A percentile compares a stretch with the other conserved stretches of the same genome.
phyloP scores from a whole-genome alignment of 371 early-diverging fungal species.

The Apophysomyces sp. region DNA sequence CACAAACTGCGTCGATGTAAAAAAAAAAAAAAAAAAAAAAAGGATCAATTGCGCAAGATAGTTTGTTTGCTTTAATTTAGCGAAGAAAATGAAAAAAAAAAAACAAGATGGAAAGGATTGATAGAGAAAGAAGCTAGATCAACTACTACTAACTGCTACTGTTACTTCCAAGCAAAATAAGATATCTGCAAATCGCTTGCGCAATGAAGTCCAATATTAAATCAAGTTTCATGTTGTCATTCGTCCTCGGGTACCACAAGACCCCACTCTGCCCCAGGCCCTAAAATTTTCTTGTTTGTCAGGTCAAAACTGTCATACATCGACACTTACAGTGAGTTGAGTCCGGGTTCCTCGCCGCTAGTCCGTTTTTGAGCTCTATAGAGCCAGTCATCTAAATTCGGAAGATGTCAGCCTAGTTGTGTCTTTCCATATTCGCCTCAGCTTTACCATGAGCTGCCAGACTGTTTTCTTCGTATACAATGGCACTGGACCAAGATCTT shows the following conservation, averaged over 20 bases:
- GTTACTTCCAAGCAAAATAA: background rate
- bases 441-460: background rate
- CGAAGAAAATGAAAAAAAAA: background rate
- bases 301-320: background rate
- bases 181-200: background rate
- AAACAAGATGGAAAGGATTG: background rate
- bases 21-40: background rate
- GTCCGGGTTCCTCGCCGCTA: background rate
- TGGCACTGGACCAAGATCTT: background rate
- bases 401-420: background rate
- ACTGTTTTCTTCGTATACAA: background rate
- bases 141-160: background rate
- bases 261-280: slow-evolving; percentile 3
- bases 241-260: slow-evolving; percentile 1
- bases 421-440: background rate
- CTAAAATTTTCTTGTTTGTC: background rate
- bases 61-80: background rate
- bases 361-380: background rate
- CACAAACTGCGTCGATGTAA: background rate
- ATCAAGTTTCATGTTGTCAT: background rate
- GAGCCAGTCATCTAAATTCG: background rate
- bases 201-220: background rate
- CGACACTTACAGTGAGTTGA: background rate
- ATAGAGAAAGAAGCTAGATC: background rate
- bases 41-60: too few species aligned